Base-by-base conservation (phyloP, 2,329 filamentous ascomycete species). In the Aspergillus hiratsukae region DNA sequence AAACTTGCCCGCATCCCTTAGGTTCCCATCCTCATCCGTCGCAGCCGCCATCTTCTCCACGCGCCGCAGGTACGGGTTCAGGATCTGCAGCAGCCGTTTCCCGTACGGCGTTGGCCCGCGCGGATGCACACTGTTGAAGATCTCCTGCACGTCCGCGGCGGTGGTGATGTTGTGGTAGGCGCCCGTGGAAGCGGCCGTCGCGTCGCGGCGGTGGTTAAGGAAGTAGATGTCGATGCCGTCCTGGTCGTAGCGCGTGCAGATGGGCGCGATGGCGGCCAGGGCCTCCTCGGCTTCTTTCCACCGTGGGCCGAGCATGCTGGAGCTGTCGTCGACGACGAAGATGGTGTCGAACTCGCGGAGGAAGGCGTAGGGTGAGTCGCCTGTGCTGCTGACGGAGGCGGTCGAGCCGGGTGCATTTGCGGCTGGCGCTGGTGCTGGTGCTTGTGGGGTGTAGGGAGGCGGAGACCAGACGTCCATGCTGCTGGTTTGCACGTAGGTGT, bases 171-270 rank as follows among this genome's bases (percentile, higher is more conserved):
- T 85, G 62, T 79, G 79, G 75, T 90, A 92, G 4, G 83, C 83
- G 0, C 79, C 75, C 1, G 77, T 73, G 52, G 78, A 73, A 21
- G 70, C 71, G 9, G 68, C 55, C 4, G 67, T 64, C n/a, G 79
- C 76, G 0, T 58, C 56, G 27, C 75, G 67, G 5, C 58, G 71
- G 59, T 88, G 82, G 75, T 97, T 97, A 40, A 97, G 79, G 73
- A 97, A 97, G 80, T 90, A 91, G 61, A 97, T 79, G 69, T 97
- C 93, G 63, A 97, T 86, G 23, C 93, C 93, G 72, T 97, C 90
- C 0, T 79, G 75, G 70, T 97, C 93, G 71, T 89, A 86, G 3
- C 78, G 71, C 1, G 90, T 89, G 75, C 92, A 95, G 66, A 96
- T 88, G 0, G 90, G 90, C 0, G 90, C 83, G 66, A 97, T 91